These are phyloP conservation scores for Citropsis articulata DNA, from an alignment of 345 rosid genomes.

Conservation along the genomic window DNA sequence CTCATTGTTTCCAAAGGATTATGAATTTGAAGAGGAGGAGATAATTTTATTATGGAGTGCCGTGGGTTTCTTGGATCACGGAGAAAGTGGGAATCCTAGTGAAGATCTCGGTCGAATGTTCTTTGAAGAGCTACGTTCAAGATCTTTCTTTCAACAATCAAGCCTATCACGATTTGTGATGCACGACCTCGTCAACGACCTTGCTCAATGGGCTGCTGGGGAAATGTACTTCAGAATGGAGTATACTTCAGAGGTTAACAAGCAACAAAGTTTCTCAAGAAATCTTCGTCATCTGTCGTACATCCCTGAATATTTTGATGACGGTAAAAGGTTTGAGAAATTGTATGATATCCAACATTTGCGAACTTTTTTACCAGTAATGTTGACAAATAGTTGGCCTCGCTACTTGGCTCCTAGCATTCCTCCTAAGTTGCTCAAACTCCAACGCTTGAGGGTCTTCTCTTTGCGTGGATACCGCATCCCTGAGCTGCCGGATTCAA, in stretches of 20 bases:
- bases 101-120: background rate
- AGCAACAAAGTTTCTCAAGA: background rate
- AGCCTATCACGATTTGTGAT: too few species aligned
- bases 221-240: background rate
- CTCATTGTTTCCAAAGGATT: constrained; percentile 1
- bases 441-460: background rate
- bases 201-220: background rate
- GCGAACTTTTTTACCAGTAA: background rate
- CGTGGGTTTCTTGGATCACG: background rate
- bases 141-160: constrained; percentile 3
- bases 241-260: background rate
- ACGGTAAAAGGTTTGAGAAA: background rate
- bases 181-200: constrained; percentile 13
- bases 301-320: background rate
- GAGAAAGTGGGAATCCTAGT: background rate
- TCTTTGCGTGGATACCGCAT: background rate
- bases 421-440: background rate
- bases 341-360: background rate
- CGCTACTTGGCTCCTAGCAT: background rate
- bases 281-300: background rate
- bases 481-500: background rate
- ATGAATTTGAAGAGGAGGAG: constrained; percentile 7
- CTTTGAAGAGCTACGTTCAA: background rate
- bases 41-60: constrained; percentile 10
- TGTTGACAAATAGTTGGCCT: fast-evolving